A percentile compares a stretch with the other conserved stretches of the same genome.
Conservation (phyloP, 2,329 filamentous ascomycete species). For the Verticillium dahliae region DNA sequence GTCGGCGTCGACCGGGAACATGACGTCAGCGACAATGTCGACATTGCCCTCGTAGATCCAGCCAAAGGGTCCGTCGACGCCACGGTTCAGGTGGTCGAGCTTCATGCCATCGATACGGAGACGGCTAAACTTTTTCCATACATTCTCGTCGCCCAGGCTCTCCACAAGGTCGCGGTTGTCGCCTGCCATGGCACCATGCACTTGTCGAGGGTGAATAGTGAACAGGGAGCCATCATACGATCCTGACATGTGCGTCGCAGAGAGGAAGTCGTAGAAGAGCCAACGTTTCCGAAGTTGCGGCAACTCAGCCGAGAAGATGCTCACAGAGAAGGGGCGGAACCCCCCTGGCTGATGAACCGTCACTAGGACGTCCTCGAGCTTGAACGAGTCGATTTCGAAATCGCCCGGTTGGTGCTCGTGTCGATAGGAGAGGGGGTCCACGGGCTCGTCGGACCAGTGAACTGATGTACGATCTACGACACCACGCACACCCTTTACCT, state of each 20-base stretch:
- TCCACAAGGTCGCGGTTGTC: slow-evolving; percentile 49
- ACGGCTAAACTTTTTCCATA: slow-evolving; percentile 94
- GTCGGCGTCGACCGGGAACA: slow-evolving; percentile 83
- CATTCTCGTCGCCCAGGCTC: slow-evolving; percentile 57
- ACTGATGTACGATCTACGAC: slow-evolving; percentile 88
- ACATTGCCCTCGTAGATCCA: slow-evolving; percentile 98
- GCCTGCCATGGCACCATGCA: slow-evolving; percentile 68
- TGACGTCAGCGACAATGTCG: slow-evolving; percentile 91
- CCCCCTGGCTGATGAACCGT: slow-evolving; percentile 84
- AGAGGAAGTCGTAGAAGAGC: slow-evolving; percentile 96
- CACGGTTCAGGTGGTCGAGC: slow-evolving; percentile 92
- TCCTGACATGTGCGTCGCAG: slow-evolving; percentile 91
- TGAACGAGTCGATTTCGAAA: slow-evolving; percentile 96
- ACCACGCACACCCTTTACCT: slow-evolving; percentile 87
- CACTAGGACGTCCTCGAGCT: slow-evolving; percentile 85
- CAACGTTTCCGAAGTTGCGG: slow-evolving; percentile 91
- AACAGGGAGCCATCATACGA: slow-evolving; percentile 94
- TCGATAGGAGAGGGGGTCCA: slow-evolving; percentile 81
- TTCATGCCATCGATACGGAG: slow-evolving; percentile 88
- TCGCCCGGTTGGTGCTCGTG: slow-evolving; percentile 86
- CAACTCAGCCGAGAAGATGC: slow-evolving; percentile 92
- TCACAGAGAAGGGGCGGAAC: slow-evolving; percentile 92
- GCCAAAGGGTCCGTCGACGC: slow-evolving; percentile 87
- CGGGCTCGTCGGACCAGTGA: slow-evolving; percentile 57
- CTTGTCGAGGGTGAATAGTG: slow-evolving; percentile 90